A percentile compares a stretch with the other conserved stretches of the same genome.
phyloP scores from a whole-genome alignment of 1,139 yeast species.

The Hemisphaericaspora xylanilytica region DNA sequence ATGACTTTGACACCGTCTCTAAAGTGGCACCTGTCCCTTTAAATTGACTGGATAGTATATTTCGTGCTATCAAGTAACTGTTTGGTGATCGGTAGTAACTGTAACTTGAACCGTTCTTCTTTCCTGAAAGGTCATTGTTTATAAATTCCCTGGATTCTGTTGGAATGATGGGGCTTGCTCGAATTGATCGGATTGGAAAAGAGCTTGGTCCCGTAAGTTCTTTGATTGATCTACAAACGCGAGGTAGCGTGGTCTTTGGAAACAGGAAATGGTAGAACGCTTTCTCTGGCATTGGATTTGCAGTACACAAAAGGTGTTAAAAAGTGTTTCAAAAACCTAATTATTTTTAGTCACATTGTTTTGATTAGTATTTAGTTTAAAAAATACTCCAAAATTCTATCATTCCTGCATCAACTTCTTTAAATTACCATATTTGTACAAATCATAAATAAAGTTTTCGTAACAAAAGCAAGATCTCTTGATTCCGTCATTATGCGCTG shows the following conservation, averaged over 20 bases:
- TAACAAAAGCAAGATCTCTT: too few species aligned
- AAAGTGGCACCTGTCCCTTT: conserved; percentile 11
- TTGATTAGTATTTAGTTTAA: too few species aligned
- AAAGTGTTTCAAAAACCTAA: neutral
- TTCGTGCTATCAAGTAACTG: conserved; percentile 22
- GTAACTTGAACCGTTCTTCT: neutral
- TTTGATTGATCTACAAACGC: conserved; percentile 5
- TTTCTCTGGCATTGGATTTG: conserved; percentile 10
- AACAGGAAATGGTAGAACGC: conserved; percentile 1
- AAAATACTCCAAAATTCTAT: too few species aligned
- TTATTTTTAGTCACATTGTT: neutral
- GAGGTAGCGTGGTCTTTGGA: neutral
- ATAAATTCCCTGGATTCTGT: neutral
- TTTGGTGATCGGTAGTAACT: conserved; percentile 20
- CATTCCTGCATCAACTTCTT: too few species aligned
- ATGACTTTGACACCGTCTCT: conserved; percentile 17
- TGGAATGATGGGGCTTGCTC: conserved; percentile 1
- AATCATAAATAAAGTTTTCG: too few species aligned
- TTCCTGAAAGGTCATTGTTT: neutral
- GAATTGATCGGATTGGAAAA: conserved; percentile 7
- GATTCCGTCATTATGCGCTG: too few species aligned
- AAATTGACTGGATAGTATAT: conserved; percentile 15
- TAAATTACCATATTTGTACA: too few species aligned
- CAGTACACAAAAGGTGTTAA: neutral
- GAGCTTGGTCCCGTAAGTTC: conserved; percentile 5